Evolutionary conservation across 2,329 filamentous ascomycete species (phyloP).

Genomic region (Aspergillus spinulosporus): DNA sequence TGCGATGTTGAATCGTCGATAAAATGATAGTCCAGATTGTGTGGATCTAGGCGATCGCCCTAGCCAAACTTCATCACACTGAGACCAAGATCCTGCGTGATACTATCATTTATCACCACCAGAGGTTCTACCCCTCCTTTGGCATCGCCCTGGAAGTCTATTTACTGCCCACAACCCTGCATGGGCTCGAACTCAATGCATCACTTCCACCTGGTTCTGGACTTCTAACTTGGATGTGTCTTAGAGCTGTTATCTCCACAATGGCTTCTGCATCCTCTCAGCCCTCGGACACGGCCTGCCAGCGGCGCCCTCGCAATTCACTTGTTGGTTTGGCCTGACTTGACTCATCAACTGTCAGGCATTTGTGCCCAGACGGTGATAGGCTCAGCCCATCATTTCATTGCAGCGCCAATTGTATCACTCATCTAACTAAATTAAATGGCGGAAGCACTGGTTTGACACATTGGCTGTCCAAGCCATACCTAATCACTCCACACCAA

Average conservation of each 20-base stretch:
- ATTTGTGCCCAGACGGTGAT: background rate
- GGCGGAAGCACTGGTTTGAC: background rate
- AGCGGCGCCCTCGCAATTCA: background rate
- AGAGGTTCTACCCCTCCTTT: background rate
- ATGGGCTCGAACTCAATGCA: constrained; percentile 11
- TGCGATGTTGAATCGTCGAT: background rate
- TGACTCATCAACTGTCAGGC: background rate
- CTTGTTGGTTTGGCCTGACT: background rate
- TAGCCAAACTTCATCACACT: constrained; percentile 2
- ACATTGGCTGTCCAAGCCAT: background rate
- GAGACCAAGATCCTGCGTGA: constrained; percentile 6
- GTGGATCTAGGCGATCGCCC: constrained; percentile 12
- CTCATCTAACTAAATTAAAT: constrained; percentile 8
- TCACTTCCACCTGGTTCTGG: background rate
- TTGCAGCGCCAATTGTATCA: constrained; percentile 5
- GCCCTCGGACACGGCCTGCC: too few relatives aligned
- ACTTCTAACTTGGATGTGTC: background rate
- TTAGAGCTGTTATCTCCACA: background rate
- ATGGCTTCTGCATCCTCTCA: background rate
- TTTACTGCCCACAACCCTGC: constrained; percentile 9
- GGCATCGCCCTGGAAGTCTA: constrained; percentile 6
- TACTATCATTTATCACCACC: background rate
- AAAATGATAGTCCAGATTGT: background rate
- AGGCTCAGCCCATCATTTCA: constrained; percentile 1
- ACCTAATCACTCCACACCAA: constrained; percentile 9